These are phyloP conservation scores for Inga laurina DNA, from an alignment of 306 rosid species.

Conservation along the genomic window DNA sequence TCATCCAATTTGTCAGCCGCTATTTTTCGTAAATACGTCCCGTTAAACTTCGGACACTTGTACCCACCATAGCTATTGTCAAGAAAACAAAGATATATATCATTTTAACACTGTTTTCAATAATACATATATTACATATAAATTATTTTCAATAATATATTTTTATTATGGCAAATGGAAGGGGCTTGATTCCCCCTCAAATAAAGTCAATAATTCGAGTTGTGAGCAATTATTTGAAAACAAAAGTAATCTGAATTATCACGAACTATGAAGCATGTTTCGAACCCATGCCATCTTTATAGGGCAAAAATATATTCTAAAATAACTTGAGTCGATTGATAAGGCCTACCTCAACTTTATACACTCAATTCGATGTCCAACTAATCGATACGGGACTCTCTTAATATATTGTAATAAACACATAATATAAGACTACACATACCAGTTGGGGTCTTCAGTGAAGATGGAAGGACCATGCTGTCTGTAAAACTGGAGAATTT, in stretches of 20 bases:
- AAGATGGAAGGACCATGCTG: conserved; percentile 4
- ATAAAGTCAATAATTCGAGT: background rate
- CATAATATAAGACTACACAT: background rate
- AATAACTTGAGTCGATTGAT: no score
- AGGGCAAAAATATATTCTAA: no score
- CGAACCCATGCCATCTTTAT: no score
- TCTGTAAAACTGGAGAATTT: background rate
- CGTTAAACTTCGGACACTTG: background rate
- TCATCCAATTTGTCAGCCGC: background rate
- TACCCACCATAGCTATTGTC: background rate
- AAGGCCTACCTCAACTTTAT: no score
- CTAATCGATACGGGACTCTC: no score
- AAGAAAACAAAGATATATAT: background rate
- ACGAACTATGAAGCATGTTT: no score
- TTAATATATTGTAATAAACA: no score
- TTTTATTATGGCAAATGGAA: background rate
- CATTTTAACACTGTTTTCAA: background rate
- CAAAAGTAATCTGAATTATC: no score
- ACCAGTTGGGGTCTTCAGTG: background rate
- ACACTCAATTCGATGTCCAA: no score
- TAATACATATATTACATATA: no score
- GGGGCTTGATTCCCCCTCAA: background rate
- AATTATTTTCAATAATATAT: no score
- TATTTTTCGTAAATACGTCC: background rate
- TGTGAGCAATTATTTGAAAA: background rate